A percentile compares a stretch with the other conserved stretches of the same genome.
Conservation (phyloP, 352 stramenopile species). For the Phytophthora ohioensis region DNA sequence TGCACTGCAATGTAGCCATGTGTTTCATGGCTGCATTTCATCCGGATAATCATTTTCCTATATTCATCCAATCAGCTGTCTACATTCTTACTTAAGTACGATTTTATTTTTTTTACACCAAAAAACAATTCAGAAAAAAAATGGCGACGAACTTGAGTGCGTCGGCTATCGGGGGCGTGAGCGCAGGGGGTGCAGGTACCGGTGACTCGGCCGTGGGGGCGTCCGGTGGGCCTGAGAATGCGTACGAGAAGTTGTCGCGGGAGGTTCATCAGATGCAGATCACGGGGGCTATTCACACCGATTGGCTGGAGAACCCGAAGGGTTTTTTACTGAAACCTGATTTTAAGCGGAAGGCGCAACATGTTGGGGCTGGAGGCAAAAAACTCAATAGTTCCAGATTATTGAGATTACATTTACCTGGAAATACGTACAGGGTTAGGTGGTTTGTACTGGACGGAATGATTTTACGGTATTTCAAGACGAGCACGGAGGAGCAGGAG, state of each 20-base stretch:
- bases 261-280: conserved; percentile 92
- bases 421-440: conserved; percentile 80
- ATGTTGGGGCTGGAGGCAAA: conserved; percentile 86
- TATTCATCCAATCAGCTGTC: no score
- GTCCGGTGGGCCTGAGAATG: conserved; percentile 66
- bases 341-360: conserved; percentile 89
- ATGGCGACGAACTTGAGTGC: conserved; percentile 67
- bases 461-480: conserved; percentile 91
- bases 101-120: neutral
- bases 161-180: conserved; percentile 52
- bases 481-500: conserved; percentile 86
- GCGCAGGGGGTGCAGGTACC: conserved; percentile 3
- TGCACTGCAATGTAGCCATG: no score
- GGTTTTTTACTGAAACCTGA: conserved; percentile 89
- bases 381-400: conserved; percentile 86
- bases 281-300: conserved; percentile 88
- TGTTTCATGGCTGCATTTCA: neutral
- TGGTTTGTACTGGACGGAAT: conserved; percentile 92
- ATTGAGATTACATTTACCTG: conserved; percentile 80
- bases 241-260: conserved; percentile 91
- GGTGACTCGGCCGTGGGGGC: conserved; percentile 35
- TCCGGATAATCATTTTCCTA: neutral
- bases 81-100: neutral
- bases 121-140: neutral
- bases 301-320: conserved; percentile 92